Percentiles rank a stretch among this genome's conserved stretches.
phyloP scores from a whole-genome alignment of 495 filamentous ascomycete genomes.

The Glutinoglossum americanum region DNA sequence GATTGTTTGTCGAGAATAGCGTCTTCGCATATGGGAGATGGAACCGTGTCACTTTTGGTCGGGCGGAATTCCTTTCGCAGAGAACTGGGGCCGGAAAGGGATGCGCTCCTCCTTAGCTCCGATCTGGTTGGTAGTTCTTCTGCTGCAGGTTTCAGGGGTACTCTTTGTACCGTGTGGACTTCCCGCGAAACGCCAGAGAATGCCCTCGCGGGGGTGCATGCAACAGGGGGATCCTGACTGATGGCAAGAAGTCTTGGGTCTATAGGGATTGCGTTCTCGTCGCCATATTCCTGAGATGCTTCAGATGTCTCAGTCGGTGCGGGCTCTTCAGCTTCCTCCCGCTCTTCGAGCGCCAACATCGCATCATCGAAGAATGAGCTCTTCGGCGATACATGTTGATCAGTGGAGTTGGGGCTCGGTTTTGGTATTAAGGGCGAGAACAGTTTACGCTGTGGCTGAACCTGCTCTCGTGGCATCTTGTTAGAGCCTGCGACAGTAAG shows the following conservation, averaged over 20 bases:
- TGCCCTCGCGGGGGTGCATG: constrained; percentile 14
- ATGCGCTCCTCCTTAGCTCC: background rate
- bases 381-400: constrained; percentile 14
- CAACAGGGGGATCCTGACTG: constrained; percentile 9
- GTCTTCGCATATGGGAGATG: background rate
- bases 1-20: background rate
- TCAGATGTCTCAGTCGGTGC: constrained; percentile 24
- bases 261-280: constrained; percentile 35
- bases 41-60: background rate
- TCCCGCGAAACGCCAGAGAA: constrained; percentile 20
- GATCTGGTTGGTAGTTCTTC: constrained; percentile 27
- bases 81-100: background rate
- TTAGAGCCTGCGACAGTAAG: constrained; percentile 35
- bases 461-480: constrained; percentile 19
- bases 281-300: constrained; percentile 38
- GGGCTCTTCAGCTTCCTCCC: constrained; percentile 14
- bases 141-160: constrained; percentile 48
- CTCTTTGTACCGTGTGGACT: constrained; percentile 53
- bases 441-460: constrained; percentile 18
- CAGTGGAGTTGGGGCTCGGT: background rate
- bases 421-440: constrained; percentile 20
- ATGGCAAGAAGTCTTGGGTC: constrained; percentile 23
- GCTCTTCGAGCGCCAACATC: constrained; percentile 25
- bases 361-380: constrained; percentile 34
- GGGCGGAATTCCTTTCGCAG: background rate